These are phyloP conservation scores for Orbilia blumenaviensis DNA, from an alignment of 2,329 filamentous ascomycete species.

Conservation along the genomic window DNA sequence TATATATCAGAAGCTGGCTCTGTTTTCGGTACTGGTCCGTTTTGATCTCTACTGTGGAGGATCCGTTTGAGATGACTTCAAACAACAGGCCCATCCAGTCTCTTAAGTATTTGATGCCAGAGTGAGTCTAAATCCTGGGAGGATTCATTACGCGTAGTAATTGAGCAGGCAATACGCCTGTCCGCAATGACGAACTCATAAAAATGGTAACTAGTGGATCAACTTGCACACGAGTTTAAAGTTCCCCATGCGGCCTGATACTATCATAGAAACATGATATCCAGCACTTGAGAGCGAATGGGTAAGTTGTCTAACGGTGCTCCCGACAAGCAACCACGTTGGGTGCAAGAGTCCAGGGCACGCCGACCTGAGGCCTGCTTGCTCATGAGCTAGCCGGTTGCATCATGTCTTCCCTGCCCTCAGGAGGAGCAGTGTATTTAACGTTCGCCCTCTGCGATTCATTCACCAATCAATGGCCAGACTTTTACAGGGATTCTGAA, in stretches of 20 bases:
- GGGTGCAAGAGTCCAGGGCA: slow-evolving; percentile 22
- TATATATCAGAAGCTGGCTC: too few species aligned
- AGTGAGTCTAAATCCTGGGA: slow-evolving; percentile 46
- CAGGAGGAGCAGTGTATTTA: slow-evolving; percentile 14
- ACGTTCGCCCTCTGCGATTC: slow-evolving; percentile 52
- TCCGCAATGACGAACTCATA: slow-evolving; percentile 23
- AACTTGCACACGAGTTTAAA: slow-evolving; percentile 31
- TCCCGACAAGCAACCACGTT: slow-evolving; percentile 34
- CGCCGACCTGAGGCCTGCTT: slow-evolving; percentile 35
- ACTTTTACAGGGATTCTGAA: slow-evolving; percentile 22
- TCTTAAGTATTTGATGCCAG: slow-evolving; percentile 44
- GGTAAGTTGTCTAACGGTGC: slow-evolving; percentile 18
- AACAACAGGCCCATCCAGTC: slow-evolving; percentile 29
- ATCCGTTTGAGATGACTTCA: not conserved
- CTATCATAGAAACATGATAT: slow-evolving; percentile 36
- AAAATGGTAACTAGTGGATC: slow-evolving; percentile 31
- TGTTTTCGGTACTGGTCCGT: not conserved
- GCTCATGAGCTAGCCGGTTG: slow-evolving; percentile 22
- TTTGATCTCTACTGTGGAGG: slow-evolving; percentile 7
- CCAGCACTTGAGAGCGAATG: slow-evolving; percentile 37
- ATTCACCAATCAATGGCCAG: slow-evolving; percentile 18
- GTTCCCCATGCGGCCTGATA: slow-evolving; percentile 28
- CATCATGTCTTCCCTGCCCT: slow-evolving; percentile 39
- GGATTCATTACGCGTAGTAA: slow-evolving; percentile 32
- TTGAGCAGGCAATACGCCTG: slow-evolving; percentile 32